These are phyloP conservation scores for Fraxinus excelsior DNA, from an alignment of 257 asterid species.

Conservation along the genomic window DNA sequence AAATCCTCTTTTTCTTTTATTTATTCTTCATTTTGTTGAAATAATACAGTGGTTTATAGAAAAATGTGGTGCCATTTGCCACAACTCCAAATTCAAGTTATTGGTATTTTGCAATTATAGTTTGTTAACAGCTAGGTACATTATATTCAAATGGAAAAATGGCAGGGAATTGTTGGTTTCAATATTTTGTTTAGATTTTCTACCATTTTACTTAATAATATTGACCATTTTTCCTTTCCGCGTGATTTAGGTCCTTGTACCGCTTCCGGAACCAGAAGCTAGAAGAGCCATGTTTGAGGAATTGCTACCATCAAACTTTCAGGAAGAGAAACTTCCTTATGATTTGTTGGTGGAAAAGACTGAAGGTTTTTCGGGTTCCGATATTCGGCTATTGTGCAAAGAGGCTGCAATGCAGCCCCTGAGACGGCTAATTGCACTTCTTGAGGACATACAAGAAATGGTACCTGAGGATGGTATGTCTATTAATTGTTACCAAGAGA, in stretches of 20 bases:
- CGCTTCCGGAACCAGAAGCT: slow-evolving; percentile 95
- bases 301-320: slow-evolving; percentile 55
- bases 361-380: slow-evolving; percentile 91
- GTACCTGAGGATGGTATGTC: slow-evolving; percentile 85
- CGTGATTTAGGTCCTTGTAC: slow-evolving; percentile 76
- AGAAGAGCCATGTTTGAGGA: slow-evolving; percentile 90
- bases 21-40: background rate
- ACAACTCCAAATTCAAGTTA: background rate
- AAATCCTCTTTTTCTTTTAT: background rate
- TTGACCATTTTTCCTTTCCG: slow-evolving; percentile 13
- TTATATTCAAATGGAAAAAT: slow-evolving; percentile 1
- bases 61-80: background rate
- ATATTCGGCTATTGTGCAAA: slow-evolving; percentile 86
- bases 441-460: slow-evolving; percentile 61
- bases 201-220: background rate
- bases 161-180: background rate
- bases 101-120: background rate
- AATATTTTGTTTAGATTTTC: background rate
- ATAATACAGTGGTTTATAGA: background rate
- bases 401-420: slow-evolving; percentile 99
- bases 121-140: slow-evolving; percentile 2
- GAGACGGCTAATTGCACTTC: slow-evolving; percentile 72
- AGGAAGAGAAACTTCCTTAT: slow-evolving; percentile 64
- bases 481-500: background rate
- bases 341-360: slow-evolving; percentile 68